A percentile compares a stretch with the other conserved stretches of the same genome.
Conservation (phyloP, 23 red algal genomes). For the Gracilaria gracilis region DNA sequence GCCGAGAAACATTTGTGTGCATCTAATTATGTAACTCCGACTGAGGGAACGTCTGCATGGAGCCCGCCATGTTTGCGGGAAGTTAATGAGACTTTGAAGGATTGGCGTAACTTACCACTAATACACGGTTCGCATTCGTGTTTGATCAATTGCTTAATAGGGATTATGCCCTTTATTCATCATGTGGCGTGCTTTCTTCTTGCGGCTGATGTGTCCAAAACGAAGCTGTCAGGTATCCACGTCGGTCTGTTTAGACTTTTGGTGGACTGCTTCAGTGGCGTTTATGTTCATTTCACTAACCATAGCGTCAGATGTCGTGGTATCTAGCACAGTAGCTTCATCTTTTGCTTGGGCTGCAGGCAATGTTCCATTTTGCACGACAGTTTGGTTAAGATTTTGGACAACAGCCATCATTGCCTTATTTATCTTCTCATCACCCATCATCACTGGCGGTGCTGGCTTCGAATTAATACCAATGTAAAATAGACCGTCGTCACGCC, state of each 20-base stretch:
- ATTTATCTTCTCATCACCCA: background rate
- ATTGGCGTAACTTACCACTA: slow-evolving; percentile 23
- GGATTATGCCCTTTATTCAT: background rate
- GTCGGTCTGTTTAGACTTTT: background rate
- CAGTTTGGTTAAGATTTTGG: background rate
- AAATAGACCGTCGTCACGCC: slow-evolving; percentile 18
- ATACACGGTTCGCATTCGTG: slow-evolving; percentile 6
- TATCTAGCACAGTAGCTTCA: background rate
- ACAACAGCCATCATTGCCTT: background rate
- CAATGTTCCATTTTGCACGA: too few relatives aligned
- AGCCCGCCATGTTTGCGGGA: background rate
- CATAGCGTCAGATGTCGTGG: background rate
- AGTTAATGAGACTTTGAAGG: background rate
- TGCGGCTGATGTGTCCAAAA: background rate
- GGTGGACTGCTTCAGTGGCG: too few relatives aligned
- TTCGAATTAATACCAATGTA: background rate
- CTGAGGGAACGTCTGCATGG: background rate
- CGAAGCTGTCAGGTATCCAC: background rate
- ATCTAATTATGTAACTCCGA: background rate
- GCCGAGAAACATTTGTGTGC: slow-evolving; percentile 12
- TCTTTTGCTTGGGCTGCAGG: too few relatives aligned
- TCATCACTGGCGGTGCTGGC: background rate
- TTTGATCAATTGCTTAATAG: background rate
- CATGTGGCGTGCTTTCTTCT: background rate
- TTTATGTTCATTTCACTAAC: too few relatives aligned